Evolutionary conservation across 2,329 filamentous ascomycete species (phyloP), one percentile per base, ranked within the genome.

Genomic region (Diaporthe sp.): DNA sequence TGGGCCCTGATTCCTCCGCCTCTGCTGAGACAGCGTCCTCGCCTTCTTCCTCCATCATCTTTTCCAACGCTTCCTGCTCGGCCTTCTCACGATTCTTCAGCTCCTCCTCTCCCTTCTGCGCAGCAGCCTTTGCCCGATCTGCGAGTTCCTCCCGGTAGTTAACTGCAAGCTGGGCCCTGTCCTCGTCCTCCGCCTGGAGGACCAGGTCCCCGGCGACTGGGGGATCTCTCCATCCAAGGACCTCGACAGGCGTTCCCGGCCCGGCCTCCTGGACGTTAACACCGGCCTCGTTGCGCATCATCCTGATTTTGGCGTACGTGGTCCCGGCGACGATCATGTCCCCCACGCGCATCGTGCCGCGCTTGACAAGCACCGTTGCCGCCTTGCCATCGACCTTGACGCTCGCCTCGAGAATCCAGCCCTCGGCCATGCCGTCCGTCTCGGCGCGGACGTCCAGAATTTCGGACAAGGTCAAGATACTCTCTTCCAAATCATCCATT

Each of bases 401-500:
- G 73, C 94, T 95, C 55, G 95, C 95, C 86, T 99, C 97, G 8
- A 99, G 90, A 25, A 99, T 90, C 95, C 96, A 98, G 22, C 97
- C 97, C 85, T 99, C 97, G 10, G 93, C 95, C 82, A 91, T 90
- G 28, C 95, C 94, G 77, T 94, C 90, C 0, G 84, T 84, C 79
- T 98, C 94, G 39, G 96, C 95, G 61, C 96, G 93, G 81, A 97
- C 93, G 80, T 99, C 97, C 17, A 98, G 90, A 78, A 98, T 92
- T 82, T 99, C 97, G 1, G 95, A 94, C 7, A 98, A 89, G 0
- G 95, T 93, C 31, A 97, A 86, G 65, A 96, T 95, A 67, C 94
- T 95, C 86, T 99, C 97, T 85, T 98, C 97, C 2, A 99, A 89
- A 70, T 97, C 94, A 22, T 92, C 88, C 93, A 99, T 98, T 67